phyloP scores from a whole-genome alignment of 208 protist species.

The Crithidia mellificae region DNA sequence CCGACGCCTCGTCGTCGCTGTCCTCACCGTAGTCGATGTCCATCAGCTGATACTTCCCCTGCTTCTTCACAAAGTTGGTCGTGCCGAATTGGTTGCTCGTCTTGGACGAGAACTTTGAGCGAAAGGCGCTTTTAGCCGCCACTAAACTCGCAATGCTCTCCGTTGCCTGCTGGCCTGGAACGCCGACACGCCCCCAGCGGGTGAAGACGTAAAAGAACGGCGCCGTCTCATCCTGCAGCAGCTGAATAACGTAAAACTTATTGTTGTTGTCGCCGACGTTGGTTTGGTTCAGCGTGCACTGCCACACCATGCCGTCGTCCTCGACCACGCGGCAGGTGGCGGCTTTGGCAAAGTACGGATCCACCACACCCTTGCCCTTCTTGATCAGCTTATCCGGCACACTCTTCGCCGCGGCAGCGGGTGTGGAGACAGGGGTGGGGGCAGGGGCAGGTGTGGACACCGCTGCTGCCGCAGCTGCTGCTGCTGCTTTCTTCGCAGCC shows the following conservation, averaged over 20 bases:
- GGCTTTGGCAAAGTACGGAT: constrained; percentile 51
- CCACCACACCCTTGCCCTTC: constrained; percentile 79
- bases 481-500: constrained; percentile 13
- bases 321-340: constrained; percentile 65
- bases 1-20: constrained; percentile 18
- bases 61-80: constrained; percentile 50
- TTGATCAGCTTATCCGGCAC: constrained; percentile 38
- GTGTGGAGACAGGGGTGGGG: not conserved
- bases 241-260: constrained; percentile 89
- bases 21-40: constrained; percentile 74
- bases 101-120: constrained; percentile 58
- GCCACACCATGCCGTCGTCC: constrained; percentile 48
- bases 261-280: constrained; percentile 83
- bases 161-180: constrained; percentile 53
- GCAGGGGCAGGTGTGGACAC: constrained; percentile 1
- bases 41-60: constrained; percentile 77
- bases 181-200: constrained; percentile 81
- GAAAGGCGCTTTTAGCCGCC: constrained; percentile 43
- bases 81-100: constrained; percentile 61
- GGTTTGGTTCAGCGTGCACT: constrained; percentile 86
- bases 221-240: constrained; percentile 60
- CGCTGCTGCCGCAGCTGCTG: constrained; percentile 16
- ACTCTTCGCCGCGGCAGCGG: constrained; percentile 21
- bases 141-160: constrained; percentile 29
- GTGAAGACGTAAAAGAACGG: constrained; percentile 63